Conservation (phyloP, 2,329 filamentous ascomycete species). For the Aureobasidium lini region DNA sequence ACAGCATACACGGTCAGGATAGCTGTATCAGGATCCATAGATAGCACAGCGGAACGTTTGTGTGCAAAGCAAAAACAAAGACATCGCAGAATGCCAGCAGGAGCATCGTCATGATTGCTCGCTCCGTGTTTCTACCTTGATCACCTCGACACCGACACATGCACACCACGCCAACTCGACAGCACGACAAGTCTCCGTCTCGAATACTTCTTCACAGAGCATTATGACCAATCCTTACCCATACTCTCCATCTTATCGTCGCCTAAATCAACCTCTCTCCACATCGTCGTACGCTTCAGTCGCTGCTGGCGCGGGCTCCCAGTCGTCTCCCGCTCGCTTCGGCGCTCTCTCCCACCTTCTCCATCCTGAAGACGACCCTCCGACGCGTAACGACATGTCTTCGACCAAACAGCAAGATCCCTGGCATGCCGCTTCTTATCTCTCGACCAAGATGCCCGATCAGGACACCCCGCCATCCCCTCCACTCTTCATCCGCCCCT, state of each 20-base stretch:
- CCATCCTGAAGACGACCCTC: conserved; percentile 22
- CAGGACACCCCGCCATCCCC: conserved; percentile 16
- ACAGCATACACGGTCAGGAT: not conserved
- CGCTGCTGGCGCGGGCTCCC: conserved; percentile 33
- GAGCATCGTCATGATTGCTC: conserved; percentile 6
- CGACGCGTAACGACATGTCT: conserved; percentile 1
- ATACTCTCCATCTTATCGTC: conserved; percentile 27
- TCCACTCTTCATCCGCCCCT: conserved; percentile 67
- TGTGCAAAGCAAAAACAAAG: not conserved
- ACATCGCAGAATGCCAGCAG: not conserved
- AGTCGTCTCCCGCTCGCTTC: conserved; percentile 26
- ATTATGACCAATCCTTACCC: conserved; percentile 39
- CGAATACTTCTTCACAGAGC: not conserved
- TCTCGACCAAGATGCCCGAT: not conserved
- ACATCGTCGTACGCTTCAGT: conserved; percentile 55
- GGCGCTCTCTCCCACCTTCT: conserved; percentile 48
- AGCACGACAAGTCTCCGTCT: not conserved
- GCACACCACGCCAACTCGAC: not conserved
- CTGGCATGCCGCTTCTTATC: not conserved
- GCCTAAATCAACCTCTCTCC: conserved; percentile 20
- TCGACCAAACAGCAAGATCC: not conserved
- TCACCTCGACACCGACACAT: conserved; percentile 1
- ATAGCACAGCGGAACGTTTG: not conserved
- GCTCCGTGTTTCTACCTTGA: conserved; percentile 5
- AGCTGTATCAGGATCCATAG: not conserved